A percentile compares a stretch with the other conserved stretches of the same genome.
Conservation (phyloP, 805 yeast species). For the Lipomyces sp. region DNA sequence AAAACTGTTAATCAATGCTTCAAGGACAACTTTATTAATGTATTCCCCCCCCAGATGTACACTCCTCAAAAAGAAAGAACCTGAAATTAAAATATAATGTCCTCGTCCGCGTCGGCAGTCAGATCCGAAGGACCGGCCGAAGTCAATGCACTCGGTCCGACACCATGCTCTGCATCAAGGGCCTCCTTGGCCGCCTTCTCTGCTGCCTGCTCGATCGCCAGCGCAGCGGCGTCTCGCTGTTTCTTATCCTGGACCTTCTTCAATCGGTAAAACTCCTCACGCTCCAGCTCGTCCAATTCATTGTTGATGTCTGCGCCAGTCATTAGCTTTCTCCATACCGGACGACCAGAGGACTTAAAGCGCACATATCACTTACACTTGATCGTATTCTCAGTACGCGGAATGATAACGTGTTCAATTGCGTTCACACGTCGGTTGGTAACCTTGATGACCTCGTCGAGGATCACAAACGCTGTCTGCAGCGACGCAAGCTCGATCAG, state of each 20-base stretch:
- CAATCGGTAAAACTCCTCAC: constrained; percentile 95
- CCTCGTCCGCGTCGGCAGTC: constrained; percentile 46
- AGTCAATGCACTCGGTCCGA: constrained; percentile 38
- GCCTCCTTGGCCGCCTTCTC: constrained; percentile 23
- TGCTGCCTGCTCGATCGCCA: constrained; percentile 44
- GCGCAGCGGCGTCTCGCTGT: constrained; percentile 68
- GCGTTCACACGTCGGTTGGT: constrained; percentile 98
- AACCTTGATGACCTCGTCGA: constrained; percentile 96
- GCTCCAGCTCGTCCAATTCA: constrained; percentile 93
- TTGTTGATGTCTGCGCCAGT: constrained; percentile 68
- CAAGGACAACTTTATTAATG: no score
- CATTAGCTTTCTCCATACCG: not conserved
- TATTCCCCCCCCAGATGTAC: no score
- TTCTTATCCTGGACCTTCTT: constrained; percentile 96
- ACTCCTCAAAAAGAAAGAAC: no score
- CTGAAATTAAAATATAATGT: constrained; percentile 39
- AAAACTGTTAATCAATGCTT: not conserved
- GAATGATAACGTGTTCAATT: constrained; percentile 95
- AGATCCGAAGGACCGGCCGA: constrained; percentile 32
- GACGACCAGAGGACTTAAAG: not conserved
- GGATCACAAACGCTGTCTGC: constrained; percentile 93
- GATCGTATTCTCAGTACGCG: constrained; percentile 95
- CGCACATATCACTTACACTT: constrained; percentile 43
- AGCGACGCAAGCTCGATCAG: constrained; percentile 91
- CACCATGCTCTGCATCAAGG: constrained; percentile 34